Evolutionary conservation across 257 asterid species (phyloP).

Genomic region (Ligustrum vulgare): DNA sequence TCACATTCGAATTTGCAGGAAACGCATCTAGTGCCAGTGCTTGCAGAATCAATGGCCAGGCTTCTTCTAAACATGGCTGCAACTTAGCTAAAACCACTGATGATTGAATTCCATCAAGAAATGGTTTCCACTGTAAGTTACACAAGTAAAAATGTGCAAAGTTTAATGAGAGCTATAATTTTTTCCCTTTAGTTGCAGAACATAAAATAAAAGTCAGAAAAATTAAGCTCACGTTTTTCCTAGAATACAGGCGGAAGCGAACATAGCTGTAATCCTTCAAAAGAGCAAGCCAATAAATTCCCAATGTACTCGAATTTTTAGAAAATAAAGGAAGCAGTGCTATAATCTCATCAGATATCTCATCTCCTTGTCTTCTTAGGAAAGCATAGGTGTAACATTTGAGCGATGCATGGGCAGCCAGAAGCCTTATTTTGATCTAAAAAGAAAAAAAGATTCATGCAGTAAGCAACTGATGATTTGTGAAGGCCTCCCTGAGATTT

Average conservation of each 20-base stretch:
- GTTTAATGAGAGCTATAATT: constrained; percentile 21
- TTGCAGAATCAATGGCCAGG: constrained; percentile 94
- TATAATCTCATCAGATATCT: constrained; percentile 68
- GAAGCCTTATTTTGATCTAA: constrained; percentile 94
- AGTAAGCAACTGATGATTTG: constrained; percentile 30
- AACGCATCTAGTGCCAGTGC: constrained; percentile 93
- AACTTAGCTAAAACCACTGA: constrained; percentile 69
- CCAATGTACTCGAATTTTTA: constrained; percentile 73
- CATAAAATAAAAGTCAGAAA: constrained; percentile 19
- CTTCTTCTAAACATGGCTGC: constrained; percentile 90
- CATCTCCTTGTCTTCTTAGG: constrained; percentile 67
- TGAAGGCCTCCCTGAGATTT: constrained; percentile 16
- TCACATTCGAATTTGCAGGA: constrained; percentile 47
- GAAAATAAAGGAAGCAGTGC: constrained; percentile 83
- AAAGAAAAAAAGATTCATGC: constrained; percentile 25
- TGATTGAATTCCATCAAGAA: constrained; percentile 95
- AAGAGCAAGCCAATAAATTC: constrained; percentile 82
- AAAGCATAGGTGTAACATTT: constrained; percentile 81
- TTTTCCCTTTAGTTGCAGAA: constrained; percentile 12
- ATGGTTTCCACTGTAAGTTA: constrained; percentile 82
- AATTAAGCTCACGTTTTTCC: constrained; percentile 70
- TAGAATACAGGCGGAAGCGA: constrained; percentile 54
- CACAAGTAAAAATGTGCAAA: constrained; percentile 24
- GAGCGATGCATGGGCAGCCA: constrained; percentile 94
- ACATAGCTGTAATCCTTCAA: constrained; percentile 79